These are phyloP conservation scores for Cucumis melo DNA, from an alignment of 306 rosid genomes.

Conservation along the genomic window DNA sequence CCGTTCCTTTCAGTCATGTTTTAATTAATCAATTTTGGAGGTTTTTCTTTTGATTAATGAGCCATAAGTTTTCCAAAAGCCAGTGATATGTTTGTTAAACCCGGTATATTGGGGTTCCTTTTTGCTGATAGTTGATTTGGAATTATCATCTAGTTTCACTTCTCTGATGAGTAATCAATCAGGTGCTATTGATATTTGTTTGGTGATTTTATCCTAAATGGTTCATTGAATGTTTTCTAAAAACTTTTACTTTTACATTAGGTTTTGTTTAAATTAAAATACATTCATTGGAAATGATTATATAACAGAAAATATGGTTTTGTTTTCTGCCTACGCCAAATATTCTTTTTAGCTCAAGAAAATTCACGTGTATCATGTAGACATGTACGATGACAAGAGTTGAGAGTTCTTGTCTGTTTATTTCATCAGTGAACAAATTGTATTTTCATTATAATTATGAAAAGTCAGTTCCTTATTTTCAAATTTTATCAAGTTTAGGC, in stretches of 20 bases:
- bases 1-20: not conserved
- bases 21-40: not conserved
- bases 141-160: not conserved
- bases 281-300: not conserved
- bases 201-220: not conserved
- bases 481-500: not conserved
- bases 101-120: not conserved
- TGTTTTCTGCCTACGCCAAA: not conserved
- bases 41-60: not conserved
- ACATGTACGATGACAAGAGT: not conserved
- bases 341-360: not conserved
- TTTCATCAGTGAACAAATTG: not conserved
- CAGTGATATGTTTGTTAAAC: not conserved
- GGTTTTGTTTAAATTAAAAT: not conserved
- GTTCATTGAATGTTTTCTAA: not conserved
- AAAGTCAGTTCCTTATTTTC: not conserved
- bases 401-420: not conserved
- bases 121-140: not conserved
- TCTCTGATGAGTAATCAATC: not conserved
- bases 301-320: not conserved
- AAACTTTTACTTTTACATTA: not conserved
- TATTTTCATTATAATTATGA: not conserved
- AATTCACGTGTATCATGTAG: not conserved
- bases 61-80: not conserved
- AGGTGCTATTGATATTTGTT: not conserved